These are phyloP conservation scores for Starmera amethionina DNA, from an alignment of 805 yeast species.

Conservation along the genomic window DNA sequence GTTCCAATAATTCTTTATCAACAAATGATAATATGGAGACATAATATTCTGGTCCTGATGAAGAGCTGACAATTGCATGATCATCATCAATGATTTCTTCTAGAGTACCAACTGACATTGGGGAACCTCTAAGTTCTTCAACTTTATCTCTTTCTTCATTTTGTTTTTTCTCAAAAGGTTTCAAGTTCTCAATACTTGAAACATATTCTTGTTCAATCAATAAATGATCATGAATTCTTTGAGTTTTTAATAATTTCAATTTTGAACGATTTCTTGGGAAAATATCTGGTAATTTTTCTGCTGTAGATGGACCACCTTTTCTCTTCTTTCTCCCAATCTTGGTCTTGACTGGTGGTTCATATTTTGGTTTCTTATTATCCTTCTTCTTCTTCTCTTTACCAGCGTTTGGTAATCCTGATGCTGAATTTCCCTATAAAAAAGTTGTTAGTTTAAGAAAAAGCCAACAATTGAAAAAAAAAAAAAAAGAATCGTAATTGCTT, in stretches of 20 bases:
- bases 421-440: conserved; percentile 38
- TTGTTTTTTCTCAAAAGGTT: conserved; percentile 93
- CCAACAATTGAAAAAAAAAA: no score
- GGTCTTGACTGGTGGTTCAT: conserved; percentile 97
- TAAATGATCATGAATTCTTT: conserved; percentile 92
- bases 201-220: conserved; percentile 94
- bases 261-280: conserved; percentile 92
- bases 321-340: conserved; percentile 88
- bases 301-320: conserved; percentile 82
- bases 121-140: conserved; percentile 92
- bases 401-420: conserved; percentile 37
- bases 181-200: conserved; percentile 85
- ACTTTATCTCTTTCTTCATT: conserved; percentile 93
- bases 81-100: conserved; percentile 98
- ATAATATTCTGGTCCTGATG: conserved; percentile 95
- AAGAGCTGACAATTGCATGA: conserved; percentile 94
- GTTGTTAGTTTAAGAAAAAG: background rate
- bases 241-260: conserved; percentile 81
- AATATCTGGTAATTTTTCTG: conserved; percentile 74
- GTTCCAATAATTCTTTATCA: conserved; percentile 91
- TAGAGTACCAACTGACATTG: conserved; percentile 91
- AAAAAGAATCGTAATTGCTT: no score
- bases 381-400: conserved; percentile 46
- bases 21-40: conserved; percentile 94
- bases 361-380: conserved; percentile 85